phyloP scores from a whole-genome alignment of 2,329 filamentous ascomycete species.

The Ophiostoma australiae region DNA sequence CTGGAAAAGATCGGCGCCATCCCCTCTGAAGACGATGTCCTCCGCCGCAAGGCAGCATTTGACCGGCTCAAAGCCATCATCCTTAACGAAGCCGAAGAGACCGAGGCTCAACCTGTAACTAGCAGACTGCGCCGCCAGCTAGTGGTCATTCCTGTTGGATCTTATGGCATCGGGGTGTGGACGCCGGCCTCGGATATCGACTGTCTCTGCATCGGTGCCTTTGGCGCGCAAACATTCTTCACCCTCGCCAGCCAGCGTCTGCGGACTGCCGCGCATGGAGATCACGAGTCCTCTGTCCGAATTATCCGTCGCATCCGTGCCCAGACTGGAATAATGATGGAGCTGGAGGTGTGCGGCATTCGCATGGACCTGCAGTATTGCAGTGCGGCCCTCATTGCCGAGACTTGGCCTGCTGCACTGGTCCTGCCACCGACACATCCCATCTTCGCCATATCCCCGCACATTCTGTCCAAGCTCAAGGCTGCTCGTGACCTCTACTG shows the following conservation, averaged over 20 bases:
- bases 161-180: constrained; percentile 60
- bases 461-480: constrained; percentile 58
- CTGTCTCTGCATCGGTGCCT: constrained; percentile 59
- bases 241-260: constrained; percentile 52
- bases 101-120: not conserved
- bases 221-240: constrained; percentile 59
- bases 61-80: constrained; percentile 25
- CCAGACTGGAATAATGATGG: constrained; percentile 58
- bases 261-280: constrained; percentile 34
- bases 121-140: constrained; percentile 35
- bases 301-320: constrained; percentile 56
- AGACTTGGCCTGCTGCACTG: constrained; percentile 48
- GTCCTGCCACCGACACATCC: constrained; percentile 47
- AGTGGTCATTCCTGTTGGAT: constrained; percentile 58
- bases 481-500: constrained; percentile 59
- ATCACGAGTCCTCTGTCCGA: constrained; percentile 34
- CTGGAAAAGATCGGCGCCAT: constrained; percentile 41
- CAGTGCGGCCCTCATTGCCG: constrained; percentile 50
- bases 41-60: constrained; percentile 21
- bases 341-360: constrained; percentile 54
- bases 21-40: constrained; percentile 44
- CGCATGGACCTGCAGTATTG: constrained; percentile 65
- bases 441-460: constrained; percentile 51
- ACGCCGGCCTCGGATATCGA: constrained; percentile 58
- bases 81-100: constrained; percentile 5